Evolutionary conservation across 2,329 filamentous ascomycete genomes (phyloP).

Genomic region (Sporothrix brunneoviolacea): DNA sequence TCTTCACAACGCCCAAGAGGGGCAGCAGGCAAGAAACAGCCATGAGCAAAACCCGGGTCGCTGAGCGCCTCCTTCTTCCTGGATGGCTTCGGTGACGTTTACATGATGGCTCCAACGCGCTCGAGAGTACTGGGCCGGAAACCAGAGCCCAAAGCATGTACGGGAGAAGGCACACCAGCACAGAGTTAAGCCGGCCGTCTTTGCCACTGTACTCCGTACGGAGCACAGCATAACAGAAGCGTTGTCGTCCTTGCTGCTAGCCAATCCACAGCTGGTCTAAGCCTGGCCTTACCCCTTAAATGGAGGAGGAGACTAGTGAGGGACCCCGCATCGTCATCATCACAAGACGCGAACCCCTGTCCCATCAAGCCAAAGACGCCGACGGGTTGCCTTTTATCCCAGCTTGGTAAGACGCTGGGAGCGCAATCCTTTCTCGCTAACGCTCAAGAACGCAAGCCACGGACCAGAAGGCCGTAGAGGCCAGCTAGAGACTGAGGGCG

Average conservation of each 20-base stretch:
- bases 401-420: slow-evolving; percentile 1
- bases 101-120: not conserved
- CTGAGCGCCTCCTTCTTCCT: slow-evolving; percentile 14
- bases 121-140: too few species aligned
- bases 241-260: too few species aligned
- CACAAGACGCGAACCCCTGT: slow-evolving; percentile 15
- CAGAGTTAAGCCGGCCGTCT: too few species aligned
- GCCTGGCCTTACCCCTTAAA: slow-evolving; percentile 1
- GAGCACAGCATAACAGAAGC: too few species aligned
- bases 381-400: slow-evolving; percentile 1
- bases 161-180: too few species aligned
- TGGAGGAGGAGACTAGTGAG: not conserved
- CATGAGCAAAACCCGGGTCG: slow-evolving; percentile 21
- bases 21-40: slow-evolving; percentile 14
- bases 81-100: slow-evolving; percentile 6
- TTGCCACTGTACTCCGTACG: too few species aligned
- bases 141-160: too few species aligned
- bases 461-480: not conserved
- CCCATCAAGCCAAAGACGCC: not conserved
- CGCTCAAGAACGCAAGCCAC: not conserved
- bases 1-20: slow-evolving; percentile 17
- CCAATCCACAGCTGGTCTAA: too few species aligned
- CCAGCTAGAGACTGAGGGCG: not conserved
- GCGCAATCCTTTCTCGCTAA: not conserved
- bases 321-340: slow-evolving; percentile 15